Conservation (phyloP, 2,329 filamentous ascomycete genomes). For the Colletotrichum sp. region DNA sequence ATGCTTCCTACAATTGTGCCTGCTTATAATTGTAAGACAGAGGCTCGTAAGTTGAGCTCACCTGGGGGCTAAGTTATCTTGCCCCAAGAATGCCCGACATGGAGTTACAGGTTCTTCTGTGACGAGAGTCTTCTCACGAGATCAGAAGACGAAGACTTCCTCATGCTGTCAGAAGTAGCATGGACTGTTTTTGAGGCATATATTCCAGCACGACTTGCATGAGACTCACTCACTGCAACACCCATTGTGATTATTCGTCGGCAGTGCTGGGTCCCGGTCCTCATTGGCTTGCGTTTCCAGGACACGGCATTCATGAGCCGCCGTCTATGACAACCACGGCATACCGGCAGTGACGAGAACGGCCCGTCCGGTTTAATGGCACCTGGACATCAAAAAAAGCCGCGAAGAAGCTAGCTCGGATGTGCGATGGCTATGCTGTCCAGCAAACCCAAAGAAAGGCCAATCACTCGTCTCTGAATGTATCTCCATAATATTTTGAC, state of each 20-base stretch:
- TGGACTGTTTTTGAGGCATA: background rate
- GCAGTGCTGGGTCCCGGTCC: no score
- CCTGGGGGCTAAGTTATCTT: accelerated
- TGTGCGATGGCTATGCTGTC: background rate
- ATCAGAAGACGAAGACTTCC: background rate
- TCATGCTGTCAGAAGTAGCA: background rate
- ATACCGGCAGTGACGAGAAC: background rate
- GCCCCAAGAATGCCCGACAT: background rate
- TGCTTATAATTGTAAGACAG: background rate
- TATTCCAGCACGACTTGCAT: background rate
- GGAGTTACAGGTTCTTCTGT: background rate
- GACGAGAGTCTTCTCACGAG: background rate
- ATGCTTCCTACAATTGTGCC: accelerated
- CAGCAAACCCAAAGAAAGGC: background rate
- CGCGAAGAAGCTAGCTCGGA: background rate
- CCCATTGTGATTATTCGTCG: background rate
- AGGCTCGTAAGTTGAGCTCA: background rate
- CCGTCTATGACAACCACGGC: background rate
- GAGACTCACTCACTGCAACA: background rate
- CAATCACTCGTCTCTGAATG: background rate
- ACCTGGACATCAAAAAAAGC: background rate
- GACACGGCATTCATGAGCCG: background rate
- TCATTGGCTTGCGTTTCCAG: background rate
- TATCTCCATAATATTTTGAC: background rate
- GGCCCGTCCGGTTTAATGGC: background rate